These are phyloP conservation scores for Lipomyces lipofer DNA, from an alignment of 805 yeast species.

Conservation along the genomic window DNA sequence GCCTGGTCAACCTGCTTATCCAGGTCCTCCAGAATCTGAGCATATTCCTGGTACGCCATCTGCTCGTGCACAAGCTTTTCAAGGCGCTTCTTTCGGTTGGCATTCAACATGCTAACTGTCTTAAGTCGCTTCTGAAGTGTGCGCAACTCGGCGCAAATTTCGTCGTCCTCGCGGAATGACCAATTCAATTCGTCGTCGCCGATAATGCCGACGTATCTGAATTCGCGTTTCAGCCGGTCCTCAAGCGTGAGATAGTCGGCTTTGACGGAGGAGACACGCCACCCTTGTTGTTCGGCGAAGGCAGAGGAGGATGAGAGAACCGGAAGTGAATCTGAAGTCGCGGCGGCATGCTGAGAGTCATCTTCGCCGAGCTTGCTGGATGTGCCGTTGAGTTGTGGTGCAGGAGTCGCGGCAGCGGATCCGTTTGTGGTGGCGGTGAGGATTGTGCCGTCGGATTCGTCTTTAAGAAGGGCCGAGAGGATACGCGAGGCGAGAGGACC, in stretches of 20 bases:
- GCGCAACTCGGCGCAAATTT: slow-evolving; percentile 81
- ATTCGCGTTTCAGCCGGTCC: slow-evolving; percentile 81
- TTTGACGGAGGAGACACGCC: slow-evolving; percentile 49
- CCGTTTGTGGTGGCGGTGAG: slow-evolving; percentile 13
- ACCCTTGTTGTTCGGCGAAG: slow-evolving; percentile 40
- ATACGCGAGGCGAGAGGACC: slow-evolving; percentile 89
- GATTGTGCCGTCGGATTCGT: slow-evolving; percentile 28
- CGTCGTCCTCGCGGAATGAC: slow-evolving; percentile 83
- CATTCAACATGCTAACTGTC: slow-evolving; percentile 61
- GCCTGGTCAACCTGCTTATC: slow-evolving; percentile 97
- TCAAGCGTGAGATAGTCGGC: slow-evolving; percentile 80
- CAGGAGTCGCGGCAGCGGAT: slow-evolving; percentile 3
- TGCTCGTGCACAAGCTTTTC: slow-evolving; percentile 80
- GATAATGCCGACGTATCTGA: slow-evolving; percentile 86
- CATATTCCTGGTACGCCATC: slow-evolving; percentile 92
- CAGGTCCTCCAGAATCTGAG: slow-evolving; percentile 84
- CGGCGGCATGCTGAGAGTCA: slow-evolving; percentile 1
- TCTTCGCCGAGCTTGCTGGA: slow-evolving; percentile 7
- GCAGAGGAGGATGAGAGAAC: slow-evolving; percentile 32
- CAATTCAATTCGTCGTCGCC: slow-evolving; percentile 55
- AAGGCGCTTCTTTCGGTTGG: slow-evolving; percentile 62
- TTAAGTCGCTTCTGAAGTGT: slow-evolving; percentile 66
- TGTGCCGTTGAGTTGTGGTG: neutral
- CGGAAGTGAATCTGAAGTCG: slow-evolving; percentile 10
- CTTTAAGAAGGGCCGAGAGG: slow-evolving; percentile 63